Evolutionary conservation across 129 eudicot genomes (phyloP).

Genomic region (Mikania micrantha): DNA sequence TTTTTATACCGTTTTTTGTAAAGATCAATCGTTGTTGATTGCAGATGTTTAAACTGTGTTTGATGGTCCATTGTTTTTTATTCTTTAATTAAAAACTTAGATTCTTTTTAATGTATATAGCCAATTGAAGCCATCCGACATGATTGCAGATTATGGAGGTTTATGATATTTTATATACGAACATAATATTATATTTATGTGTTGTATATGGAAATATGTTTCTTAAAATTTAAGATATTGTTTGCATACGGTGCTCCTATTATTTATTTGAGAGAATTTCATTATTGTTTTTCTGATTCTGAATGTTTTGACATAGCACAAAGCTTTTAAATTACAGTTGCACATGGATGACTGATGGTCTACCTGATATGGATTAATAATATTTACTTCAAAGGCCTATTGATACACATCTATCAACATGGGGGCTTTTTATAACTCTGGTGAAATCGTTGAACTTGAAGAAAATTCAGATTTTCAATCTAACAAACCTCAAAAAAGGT

Average conservation of each 20-base stretch:
- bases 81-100: not conserved
- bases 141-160: not conserved
- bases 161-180: slow-evolving; percentile 6
- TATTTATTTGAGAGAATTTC: slow-evolving; percentile 2
- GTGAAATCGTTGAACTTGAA: slow-evolving; percentile 58
- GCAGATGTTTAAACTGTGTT: not conserved
- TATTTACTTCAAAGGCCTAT: not conserved
- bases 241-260: slow-evolving; percentile 3
- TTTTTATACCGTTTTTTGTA: not conserved
- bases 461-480: slow-evolving; percentile 31
- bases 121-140: not conserved
- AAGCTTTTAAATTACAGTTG: not conserved
- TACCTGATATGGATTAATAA: not conserved
- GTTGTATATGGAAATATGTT: not conserved
- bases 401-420: slow-evolving; percentile 17
- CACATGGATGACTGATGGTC: not conserved
- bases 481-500: slow-evolving; percentile 31
- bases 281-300: not conserved
- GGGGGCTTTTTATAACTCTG: slow-evolving; percentile 30
- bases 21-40: not conserved
- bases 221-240: slow-evolving; percentile 7
- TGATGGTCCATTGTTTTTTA: not conserved
- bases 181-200: not conserved
- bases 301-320: not conserved
- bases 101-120: not conserved